Evolutionary conservation across 768 basidiomycete species (phyloP).

Genomic region (Mycena latifolia): DNA sequence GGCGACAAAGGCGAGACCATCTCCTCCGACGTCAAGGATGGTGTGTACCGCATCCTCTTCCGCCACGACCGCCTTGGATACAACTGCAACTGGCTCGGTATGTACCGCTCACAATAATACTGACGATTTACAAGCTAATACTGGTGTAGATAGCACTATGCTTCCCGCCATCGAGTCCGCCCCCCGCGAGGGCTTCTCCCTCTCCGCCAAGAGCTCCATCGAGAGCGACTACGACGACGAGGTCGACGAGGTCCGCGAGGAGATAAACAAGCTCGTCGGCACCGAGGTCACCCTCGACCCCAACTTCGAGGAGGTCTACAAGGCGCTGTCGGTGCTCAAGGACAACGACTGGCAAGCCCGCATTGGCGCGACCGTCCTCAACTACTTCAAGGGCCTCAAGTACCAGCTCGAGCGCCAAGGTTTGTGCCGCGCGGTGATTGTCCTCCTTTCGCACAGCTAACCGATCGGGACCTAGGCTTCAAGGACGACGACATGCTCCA

Average conservation of each 20-base stretch:
- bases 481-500: conserved; percentile 54
- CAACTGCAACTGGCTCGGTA: conserved; percentile 36
- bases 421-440: not conserved
- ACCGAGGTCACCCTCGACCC: conserved; percentile 51
- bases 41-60: conserved; percentile 56
- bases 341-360: conserved; percentile 44
- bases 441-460: not conserved
- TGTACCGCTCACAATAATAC: no score
- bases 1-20: conserved; percentile 47
- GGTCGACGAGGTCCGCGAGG: conserved; percentile 43
- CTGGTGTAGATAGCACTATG: conserved; percentile 24
- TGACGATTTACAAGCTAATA: no score
- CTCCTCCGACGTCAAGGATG: conserved; percentile 51
- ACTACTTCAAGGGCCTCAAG: conserved; percentile 51
- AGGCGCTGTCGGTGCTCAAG: conserved; percentile 33
- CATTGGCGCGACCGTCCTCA: conserved; percentile 43
- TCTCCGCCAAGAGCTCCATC: conserved; percentile 50
- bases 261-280: conserved; percentile 46
- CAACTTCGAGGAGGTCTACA: conserved; percentile 52
- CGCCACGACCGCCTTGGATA: conserved; percentile 45
- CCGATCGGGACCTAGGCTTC: conserved; percentile 41
- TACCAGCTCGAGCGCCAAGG: conserved; percentile 45
- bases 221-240: conserved; percentile 46
- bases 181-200: conserved; percentile 48
- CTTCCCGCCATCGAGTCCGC: conserved; percentile 49